Evolutionary conservation across 169 alveolate genomes (phyloP).

Genomic region (Cyclospora cayetanensis): DNA sequence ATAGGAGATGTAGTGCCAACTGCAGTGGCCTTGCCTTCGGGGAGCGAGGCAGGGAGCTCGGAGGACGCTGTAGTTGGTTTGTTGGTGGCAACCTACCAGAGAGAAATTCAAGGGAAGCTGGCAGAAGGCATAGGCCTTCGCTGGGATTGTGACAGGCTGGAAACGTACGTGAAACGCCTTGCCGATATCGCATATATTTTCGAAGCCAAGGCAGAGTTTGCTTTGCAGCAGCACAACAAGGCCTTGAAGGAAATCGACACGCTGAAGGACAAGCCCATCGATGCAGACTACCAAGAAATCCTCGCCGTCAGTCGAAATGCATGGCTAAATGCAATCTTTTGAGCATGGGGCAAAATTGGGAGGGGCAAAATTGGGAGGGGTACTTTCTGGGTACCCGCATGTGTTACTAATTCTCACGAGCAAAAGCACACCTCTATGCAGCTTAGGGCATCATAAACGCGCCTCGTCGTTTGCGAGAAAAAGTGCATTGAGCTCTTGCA

Average conservation of each 20-base stretch:
- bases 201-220: slow-evolving; percentile 68
- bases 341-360: too few relatives aligned
- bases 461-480: too few relatives aligned
- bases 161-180: slow-evolving; percentile 54
- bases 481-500: too few relatives aligned
- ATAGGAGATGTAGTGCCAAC: background rate
- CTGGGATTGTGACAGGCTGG: slow-evolving; percentile 72
- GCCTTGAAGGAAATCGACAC: slow-evolving; percentile 63
- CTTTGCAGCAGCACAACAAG: slow-evolving; percentile 22
- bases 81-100: slow-evolving; percentile 76
- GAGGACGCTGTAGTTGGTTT: slow-evolving; percentile 60
- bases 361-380: too few relatives aligned
- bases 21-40: background rate
- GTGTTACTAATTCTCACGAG: too few relatives aligned
- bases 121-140: slow-evolving; percentile 68
- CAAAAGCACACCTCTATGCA: too few relatives aligned
- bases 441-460: too few relatives aligned
- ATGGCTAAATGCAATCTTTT: too few relatives aligned
- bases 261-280: slow-evolving; percentile 30
- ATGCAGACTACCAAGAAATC: slow-evolving; percentile 37
- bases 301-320: slow-evolving; percentile 59
- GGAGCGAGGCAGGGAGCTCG: background rate
- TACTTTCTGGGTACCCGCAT: too few relatives aligned
- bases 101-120: slow-evolving; percentile 71
- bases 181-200: slow-evolving; percentile 61